phyloP scores from a whole-genome alignment of 139 green algal genomes.

The Tetradesmus obliquus region DNA sequence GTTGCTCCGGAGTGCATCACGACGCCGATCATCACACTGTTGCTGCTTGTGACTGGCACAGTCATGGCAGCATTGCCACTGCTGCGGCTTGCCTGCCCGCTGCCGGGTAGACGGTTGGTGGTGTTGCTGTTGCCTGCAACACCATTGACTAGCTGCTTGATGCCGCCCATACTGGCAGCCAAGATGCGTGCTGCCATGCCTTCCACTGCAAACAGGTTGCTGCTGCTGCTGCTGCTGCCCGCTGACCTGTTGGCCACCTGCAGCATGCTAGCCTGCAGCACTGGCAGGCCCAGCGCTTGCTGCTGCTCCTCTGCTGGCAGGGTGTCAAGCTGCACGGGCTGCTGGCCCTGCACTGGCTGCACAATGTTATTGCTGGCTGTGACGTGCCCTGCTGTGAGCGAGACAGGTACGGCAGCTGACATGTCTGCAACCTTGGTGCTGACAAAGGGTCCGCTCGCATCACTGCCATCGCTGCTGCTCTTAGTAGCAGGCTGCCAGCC shows the following conservation, averaged over 20 bases:
- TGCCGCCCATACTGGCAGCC: not conserved
- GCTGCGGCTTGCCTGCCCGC: not conserved
- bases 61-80: not conserved
- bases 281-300: not conserved
- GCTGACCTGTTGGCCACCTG: not conserved
- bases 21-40: not conserved
- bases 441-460: not conserved
- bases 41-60: not conserved
- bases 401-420: not conserved
- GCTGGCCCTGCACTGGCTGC: constrained; percentile 5
- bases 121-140: not conserved
- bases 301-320: constrained; percentile 14
- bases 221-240: not conserved
- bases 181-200: not conserved
- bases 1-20: not conserved
- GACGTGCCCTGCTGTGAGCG: not conserved
- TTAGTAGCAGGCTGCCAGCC: not conserved
- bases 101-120: not conserved
- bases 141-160: not conserved
- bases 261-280: not conserved
- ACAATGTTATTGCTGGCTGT: not conserved
- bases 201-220: not conserved
- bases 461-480: not conserved
- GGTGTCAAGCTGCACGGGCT: constrained; percentile 18
- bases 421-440: not conserved